Evolutionary conservation across 176 grass and related monocot genomes (phyloP).

Genomic region (Hsuehochloa calcarea): DNA sequence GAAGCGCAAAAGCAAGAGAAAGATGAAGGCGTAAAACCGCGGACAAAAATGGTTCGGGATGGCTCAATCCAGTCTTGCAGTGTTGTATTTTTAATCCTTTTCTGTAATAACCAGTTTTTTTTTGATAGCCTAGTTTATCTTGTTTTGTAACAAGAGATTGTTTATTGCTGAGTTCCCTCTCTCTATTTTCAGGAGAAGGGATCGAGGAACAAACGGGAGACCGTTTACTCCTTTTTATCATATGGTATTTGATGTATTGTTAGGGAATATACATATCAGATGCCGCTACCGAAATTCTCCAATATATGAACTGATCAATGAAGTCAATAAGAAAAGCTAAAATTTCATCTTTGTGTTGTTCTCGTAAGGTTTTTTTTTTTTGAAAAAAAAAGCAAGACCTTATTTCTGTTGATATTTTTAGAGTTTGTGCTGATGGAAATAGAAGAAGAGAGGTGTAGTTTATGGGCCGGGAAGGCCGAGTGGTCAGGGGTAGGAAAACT

Average conservation of each 20-base stretch:
- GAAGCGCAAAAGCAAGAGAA: constrained; percentile 30
- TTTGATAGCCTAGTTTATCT: background rate
- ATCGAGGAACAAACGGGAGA: background rate
- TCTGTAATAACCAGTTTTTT: constrained; percentile 33
- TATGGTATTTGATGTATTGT: background rate
- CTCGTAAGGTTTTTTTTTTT: no score
- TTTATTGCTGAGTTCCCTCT: background rate
- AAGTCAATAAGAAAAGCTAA: background rate
- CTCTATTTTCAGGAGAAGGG: background rate
- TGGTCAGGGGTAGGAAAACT: no score
- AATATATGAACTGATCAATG: background rate
- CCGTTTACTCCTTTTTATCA: background rate
- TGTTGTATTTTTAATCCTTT: constrained; percentile 35
- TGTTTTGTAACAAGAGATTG: constrained; percentile 16
- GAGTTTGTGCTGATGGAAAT: no score
- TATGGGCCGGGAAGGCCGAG: no score
- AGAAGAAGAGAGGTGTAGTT: no score
- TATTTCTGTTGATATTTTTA: no score
- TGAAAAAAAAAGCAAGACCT: no score
- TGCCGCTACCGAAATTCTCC: background rate
- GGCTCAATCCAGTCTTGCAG: background rate
- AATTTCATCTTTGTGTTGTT: background rate
- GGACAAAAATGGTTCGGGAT: background rate
- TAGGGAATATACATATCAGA: background rate
- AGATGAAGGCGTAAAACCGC: constrained; percentile 35